These are phyloP conservation scores for Termitomyces sp. DNA, from an alignment of 1,284 basidiomycete genomes.

Conservation along the genomic window DNA sequence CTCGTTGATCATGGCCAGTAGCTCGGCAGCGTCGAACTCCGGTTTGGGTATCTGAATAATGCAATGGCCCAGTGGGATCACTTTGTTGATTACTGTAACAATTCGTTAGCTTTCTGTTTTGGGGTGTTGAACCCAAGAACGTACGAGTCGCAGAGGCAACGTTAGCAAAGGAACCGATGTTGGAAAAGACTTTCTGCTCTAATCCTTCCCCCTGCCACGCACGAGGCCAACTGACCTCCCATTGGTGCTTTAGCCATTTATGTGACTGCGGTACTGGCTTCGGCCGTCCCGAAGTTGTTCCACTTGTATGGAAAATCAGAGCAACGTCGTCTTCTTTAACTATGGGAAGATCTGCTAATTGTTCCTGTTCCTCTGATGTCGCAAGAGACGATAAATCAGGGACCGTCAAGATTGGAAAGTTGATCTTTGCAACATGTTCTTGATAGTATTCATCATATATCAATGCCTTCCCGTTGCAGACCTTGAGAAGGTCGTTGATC, in stretches of 20 bases:
- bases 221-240: slow-evolving; percentile 17
- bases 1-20: slow-evolving; percentile 26
- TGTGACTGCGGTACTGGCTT: slow-evolving; percentile 27
- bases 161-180: slow-evolving; percentile 23
- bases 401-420: slow-evolving; percentile 10
- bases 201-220: slow-evolving; percentile 21
- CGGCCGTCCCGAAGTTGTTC: slow-evolving; percentile 27
- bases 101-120: background rate
- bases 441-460: slow-evolving; percentile 20
- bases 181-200: slow-evolving; percentile 21
- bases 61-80: slow-evolving; percentile 23
- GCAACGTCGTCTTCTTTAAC: slow-evolving; percentile 21
- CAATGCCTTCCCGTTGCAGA: slow-evolving; percentile 19
- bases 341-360: slow-evolving; percentile 13
- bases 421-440: slow-evolving; percentile 2
- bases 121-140: background rate
- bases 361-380: background rate
- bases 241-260: slow-evolving; percentile 23
- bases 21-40: slow-evolving; percentile 26
- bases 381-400: slow-evolving; percentile 5
- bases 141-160: slow-evolving; percentile 28
- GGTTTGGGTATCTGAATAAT: slow-evolving; percentile 26
- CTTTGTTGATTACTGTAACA: slow-evolving; percentile 22
- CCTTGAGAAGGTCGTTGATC: slow-evolving; percentile 19
- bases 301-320: slow-evolving; percentile 30